Percentiles rank a stretch among this genome's conserved stretches.
Conservation (phyloP, 768 basidiomycete genomes). For the Boletus tomentosulus region DNA sequence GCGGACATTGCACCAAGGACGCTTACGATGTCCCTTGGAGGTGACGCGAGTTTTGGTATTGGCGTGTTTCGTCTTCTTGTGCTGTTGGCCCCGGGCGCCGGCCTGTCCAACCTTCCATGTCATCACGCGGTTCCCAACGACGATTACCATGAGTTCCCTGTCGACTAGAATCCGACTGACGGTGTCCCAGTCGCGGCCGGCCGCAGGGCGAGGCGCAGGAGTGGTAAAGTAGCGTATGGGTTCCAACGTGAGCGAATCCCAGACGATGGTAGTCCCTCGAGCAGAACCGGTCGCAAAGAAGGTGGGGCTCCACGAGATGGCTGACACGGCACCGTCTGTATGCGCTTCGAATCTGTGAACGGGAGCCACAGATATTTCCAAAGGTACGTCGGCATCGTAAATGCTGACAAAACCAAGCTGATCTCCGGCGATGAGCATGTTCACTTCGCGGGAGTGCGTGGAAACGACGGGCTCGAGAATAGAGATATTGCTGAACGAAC, state of each 20-base stretch:
- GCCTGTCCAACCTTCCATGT: constrained; percentile 63
- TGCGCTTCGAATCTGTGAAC: constrained; percentile 58
- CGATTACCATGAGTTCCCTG: constrained; percentile 51
- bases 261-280: constrained; percentile 54
- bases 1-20: not conserved
- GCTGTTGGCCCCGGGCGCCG: constrained; percentile 24
- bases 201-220: constrained; percentile 36
- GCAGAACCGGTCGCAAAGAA: constrained; percentile 65
- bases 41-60: constrained; percentile 24
- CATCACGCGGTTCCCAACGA: constrained; percentile 57
- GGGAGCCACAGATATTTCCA: constrained; percentile 28
- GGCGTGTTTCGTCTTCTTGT: constrained; percentile 32
- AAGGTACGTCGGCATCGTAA: constrained; percentile 45
- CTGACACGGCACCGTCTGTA: constrained; percentile 58
- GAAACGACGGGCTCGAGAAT: constrained; percentile 47
- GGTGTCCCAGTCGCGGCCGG: constrained; percentile 35
- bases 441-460: constrained; percentile 31
- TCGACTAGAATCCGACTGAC: constrained; percentile 59
- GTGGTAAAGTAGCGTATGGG: constrained; percentile 52
- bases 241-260: constrained; percentile 63
- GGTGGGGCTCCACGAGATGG: constrained; percentile 57
- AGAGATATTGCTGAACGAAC: constrained; percentile 48
- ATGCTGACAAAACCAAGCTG: constrained; percentile 59
- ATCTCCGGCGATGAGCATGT: constrained; percentile 63
- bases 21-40: constrained; percentile 48